These are phyloP conservation scores for Yarrowia keelungensis DNA, from an alignment of 805 yeast species.

Conservation along the genomic window DNA sequence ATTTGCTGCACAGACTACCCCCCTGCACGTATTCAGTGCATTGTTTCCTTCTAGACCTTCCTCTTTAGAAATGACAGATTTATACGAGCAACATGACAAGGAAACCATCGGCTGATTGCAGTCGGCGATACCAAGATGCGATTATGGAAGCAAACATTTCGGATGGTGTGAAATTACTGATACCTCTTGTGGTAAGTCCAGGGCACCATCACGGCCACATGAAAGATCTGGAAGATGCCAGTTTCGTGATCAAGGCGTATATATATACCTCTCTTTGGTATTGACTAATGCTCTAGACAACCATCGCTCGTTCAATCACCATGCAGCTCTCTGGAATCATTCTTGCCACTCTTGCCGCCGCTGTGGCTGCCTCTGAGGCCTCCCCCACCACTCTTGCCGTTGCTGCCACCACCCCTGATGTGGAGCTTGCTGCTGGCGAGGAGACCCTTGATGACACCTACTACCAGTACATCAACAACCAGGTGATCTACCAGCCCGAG, in stretches of 20 bases:
- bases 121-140: neutral
- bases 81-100: conserved; percentile 24
- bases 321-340: conserved; percentile 25
- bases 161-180: neutral
- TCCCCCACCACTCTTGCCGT: conserved; percentile 20
- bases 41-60: conserved; percentile 2
- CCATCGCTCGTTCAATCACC: neutral
- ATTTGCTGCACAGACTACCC: neutral
- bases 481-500: conserved; percentile 23
- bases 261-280: conserved; percentile 4
- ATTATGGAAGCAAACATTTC: neutral
- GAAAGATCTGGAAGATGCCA: neutral
- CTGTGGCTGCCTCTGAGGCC: conserved; percentile 9
- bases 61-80: neutral
- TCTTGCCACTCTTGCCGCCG: conserved; percentile 19
- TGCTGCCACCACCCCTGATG: conserved; percentile 3
- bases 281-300: neutral
- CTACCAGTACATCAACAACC: conserved; percentile 34
- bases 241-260: neutral
- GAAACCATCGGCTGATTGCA: neutral
- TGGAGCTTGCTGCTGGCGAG: conserved; percentile 12
- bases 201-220: neutral
- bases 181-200: neutral
- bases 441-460: conserved; percentile 27
- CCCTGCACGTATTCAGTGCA: neutral